Conservation (phyloP, 1,284 basidiomycete genomes). For the Malassezia psittaci region DNA sequence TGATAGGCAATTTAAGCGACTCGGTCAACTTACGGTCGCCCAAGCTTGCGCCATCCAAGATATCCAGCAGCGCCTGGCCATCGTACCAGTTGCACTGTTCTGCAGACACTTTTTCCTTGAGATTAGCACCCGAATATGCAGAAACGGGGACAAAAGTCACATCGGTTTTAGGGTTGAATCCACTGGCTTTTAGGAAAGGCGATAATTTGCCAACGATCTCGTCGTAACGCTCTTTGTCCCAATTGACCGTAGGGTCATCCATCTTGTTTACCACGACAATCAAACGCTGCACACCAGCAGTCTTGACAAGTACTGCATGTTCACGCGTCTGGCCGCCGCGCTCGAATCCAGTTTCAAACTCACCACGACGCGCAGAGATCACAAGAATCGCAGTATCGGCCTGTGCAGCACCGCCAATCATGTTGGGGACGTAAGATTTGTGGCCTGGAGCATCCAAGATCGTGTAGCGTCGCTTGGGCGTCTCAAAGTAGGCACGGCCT, state of each 20-base stretch:
- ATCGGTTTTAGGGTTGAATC: constrained; percentile 48
- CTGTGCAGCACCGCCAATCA: constrained; percentile 47
- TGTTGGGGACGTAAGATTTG: constrained; percentile 46
- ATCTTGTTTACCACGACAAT: constrained; percentile 48
- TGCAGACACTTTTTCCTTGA: constrained; percentile 40
- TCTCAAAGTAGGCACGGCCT: constrained; percentile 46
- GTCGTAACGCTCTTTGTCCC: constrained; percentile 42
- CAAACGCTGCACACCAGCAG: constrained; percentile 45
- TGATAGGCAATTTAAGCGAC: constrained; percentile 46
- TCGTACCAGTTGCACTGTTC: constrained; percentile 38
- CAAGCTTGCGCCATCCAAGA: constrained; percentile 36
- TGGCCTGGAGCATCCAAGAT: constrained; percentile 46
- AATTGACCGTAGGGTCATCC: constrained; percentile 46
- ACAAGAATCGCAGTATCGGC: constrained; percentile 46
- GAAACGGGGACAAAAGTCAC: constrained; percentile 44
- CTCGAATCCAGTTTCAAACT: constrained; percentile 47
- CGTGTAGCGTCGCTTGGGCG: constrained; percentile 45
- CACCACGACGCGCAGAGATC: constrained; percentile 44
- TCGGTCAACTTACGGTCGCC: constrained; percentile 43
- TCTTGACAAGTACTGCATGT: constrained; percentile 47
- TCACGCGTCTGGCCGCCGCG: constrained; percentile 46
- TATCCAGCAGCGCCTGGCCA: constrained; percentile 38
- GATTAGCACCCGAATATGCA: constrained; percentile 43
- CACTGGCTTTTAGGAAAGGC: constrained; percentile 38
- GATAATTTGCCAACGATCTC: constrained; percentile 43